Conservation (phyloP, 2,329 filamentous ascomycete species). For the Lojkania enalia region DNA sequence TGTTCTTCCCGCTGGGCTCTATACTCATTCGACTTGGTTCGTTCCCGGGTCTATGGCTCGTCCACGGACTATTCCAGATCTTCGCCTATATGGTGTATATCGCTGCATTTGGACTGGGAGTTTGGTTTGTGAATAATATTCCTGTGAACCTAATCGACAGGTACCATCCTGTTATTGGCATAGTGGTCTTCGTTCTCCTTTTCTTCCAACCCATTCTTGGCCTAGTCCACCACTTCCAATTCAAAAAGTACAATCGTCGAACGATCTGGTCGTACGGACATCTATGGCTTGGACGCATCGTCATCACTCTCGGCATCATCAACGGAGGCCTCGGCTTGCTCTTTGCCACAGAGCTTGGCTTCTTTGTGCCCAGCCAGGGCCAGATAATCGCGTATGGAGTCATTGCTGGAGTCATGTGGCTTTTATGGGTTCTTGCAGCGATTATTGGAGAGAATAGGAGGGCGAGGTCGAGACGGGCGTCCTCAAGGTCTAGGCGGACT, state of each 20-base stretch:
- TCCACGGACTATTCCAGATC: constrained; percentile 53
- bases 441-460: constrained; percentile 34
- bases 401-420: constrained; percentile 40
- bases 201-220: constrained; percentile 60
- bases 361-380: constrained; percentile 26
- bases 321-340: constrained; percentile 57
- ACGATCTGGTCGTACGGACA: constrained; percentile 54
- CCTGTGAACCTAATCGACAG: constrained; percentile 31
- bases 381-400: constrained; percentile 41
- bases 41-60: constrained; percentile 46
- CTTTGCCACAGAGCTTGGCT: constrained; percentile 32
- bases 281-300: constrained; percentile 57
- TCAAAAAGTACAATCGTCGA: constrained; percentile 50
- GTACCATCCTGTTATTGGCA: constrained; percentile 58
- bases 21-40: constrained; percentile 48
- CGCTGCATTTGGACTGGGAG: constrained; percentile 55
- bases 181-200: constrained; percentile 54
- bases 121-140: constrained; percentile 51
- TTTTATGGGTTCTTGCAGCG: constrained; percentile 34
- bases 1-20: constrained; percentile 50
- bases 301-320: constrained; percentile 57
- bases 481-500: no score
- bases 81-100: constrained; percentile 53
- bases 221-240: constrained; percentile 55
- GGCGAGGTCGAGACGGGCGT: no score